Conservation (phyloP, 2,329 filamentous ascomycete species). For the Aquanectria penicillioides region DNA sequence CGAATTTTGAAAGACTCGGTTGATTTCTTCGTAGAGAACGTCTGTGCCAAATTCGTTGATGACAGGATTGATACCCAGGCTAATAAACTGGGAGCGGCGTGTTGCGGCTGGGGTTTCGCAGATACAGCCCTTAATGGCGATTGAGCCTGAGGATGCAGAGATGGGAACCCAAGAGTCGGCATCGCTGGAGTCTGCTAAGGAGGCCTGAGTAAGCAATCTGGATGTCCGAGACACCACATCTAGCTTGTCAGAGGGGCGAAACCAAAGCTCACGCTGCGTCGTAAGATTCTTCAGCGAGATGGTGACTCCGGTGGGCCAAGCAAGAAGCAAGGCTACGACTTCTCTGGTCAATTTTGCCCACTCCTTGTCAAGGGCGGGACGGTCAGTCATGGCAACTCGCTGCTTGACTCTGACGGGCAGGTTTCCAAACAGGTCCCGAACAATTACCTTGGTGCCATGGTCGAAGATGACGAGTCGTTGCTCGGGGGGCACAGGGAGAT, state of each 20-base stretch:
- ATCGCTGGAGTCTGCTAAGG: slow-evolving; percentile 65
- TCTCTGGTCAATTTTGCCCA: slow-evolving; percentile 72
- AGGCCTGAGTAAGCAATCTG: slow-evolving; percentile 72
- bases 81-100: slow-evolving; percentile 82
- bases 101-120: slow-evolving; percentile 76
- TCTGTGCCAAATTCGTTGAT: slow-evolving; percentile 65
- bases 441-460: slow-evolving; percentile 80
- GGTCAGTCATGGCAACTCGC: slow-evolving; percentile 66
- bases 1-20: slow-evolving; percentile 79
- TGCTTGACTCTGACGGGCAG: slow-evolving; percentile 93
- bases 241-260: slow-evolving; percentile 44
- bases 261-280: slow-evolving; percentile 48
- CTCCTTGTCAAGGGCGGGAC: slow-evolving; percentile 64
- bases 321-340: slow-evolving; percentile 73
- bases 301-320: slow-evolving; percentile 68
- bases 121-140: slow-evolving; percentile 76
- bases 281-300: slow-evolving; percentile 67
- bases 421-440: slow-evolving; percentile 86
- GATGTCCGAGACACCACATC: slow-evolving; percentile 44
- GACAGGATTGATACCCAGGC: slow-evolving; percentile 77
- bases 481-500: slow-evolving; percentile 68
- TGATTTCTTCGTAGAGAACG: slow-evolving; percentile 80
- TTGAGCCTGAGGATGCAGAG: slow-evolving; percentile 69
- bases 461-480: slow-evolving; percentile 64
- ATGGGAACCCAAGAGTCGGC: slow-evolving; percentile 74